Base-by-base conservation (phyloP, 2,329 filamentous ascomycete genomes). In the Fusarium odoratissimum region DNA sequence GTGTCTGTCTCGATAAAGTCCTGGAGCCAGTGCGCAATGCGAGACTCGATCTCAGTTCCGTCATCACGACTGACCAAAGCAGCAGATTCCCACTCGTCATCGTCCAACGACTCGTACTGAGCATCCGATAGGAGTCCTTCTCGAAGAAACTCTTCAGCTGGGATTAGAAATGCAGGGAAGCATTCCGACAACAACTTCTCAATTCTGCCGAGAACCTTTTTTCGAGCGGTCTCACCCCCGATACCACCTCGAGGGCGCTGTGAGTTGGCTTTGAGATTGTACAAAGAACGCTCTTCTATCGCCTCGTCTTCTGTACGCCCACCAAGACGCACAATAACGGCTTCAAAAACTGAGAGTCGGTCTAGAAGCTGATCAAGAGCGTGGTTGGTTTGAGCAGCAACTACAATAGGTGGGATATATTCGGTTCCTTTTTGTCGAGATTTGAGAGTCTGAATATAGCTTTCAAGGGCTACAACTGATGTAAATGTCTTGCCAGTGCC, bases 311-410 rank as follows among this genome's bases (percentile, higher is more conserved):
- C 88, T 23, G 92, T 93, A 35, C 92, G 88, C 5, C 91, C 90
- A 45, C 94, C 94, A 14, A 89, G 78, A 5, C 87, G 86, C 14
- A 85, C 83, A 64, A 95, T 91, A 2, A 89, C 86, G 86, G 72
- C 69, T 8, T 81, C 92, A 6, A 79, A 81, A 1, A 75, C 60
- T 2, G 90, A 84, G 21, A 94, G 85, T 60, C 91, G 89, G 2
- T 84, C 82, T 0, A 97, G 84, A 0, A 98, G 84, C 78, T 97
- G 95, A 75, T 98, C 95, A 1, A 97, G 83, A 0, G 95, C 95
- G 80, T 97, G 94, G 66, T 98, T 98, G 0, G 95, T 98, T 76
- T 97, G 94, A 12, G 94, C 94, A 0, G 94, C 89, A 7, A 97
- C 86, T 25, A 97, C 86, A 35, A 98, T 91, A 0, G 93, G 93